Evolutionary conservation across 352 stramenopile genomes (phyloP).

Genomic region (Globisporangium yorkense): DNA sequence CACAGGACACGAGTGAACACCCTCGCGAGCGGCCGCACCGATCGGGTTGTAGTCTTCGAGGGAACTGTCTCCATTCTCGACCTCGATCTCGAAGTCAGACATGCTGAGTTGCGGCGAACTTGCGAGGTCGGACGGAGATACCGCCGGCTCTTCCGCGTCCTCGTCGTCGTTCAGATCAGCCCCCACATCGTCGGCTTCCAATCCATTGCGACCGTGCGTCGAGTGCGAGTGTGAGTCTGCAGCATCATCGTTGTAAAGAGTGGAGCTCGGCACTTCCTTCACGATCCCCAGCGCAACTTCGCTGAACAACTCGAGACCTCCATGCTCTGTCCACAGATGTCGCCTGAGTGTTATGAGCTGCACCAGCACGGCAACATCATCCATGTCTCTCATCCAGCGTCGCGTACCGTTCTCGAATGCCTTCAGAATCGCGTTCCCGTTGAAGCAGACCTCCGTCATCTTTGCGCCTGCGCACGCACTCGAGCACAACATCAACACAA

Average conservation of each 20-base stretch:
- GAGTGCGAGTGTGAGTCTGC: not conserved
- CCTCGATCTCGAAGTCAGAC: conserved; percentile 9
- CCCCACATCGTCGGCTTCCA: not conserved
- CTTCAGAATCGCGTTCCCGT: conserved; percentile 31
- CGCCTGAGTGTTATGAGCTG: not conserved
- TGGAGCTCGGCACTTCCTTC: not conserved
- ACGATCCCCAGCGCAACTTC: conserved; percentile 17
- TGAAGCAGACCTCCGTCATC: conserved; percentile 23
- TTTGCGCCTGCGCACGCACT: conserved; percentile 15
- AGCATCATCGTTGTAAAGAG: not conserved
- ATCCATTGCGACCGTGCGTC: not conserved
- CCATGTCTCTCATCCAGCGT: not conserved
- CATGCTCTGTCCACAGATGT: conserved; percentile 21
- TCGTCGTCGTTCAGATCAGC: not conserved
- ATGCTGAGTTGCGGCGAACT: conserved; percentile 7
- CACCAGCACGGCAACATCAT: not conserved
- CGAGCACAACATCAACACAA: not conserved
- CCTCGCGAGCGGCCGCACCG: not conserved
- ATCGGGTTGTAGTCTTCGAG: conserved; percentile 14
- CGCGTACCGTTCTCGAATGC: conserved; percentile 37
- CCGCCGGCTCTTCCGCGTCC: conserved; percentile 2
- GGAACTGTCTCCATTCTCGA: conserved; percentile 11
- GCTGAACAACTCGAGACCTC: conserved; percentile 29
- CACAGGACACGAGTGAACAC: not conserved
- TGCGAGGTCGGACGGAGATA: conserved; percentile 9